phyloP scores from a whole-genome alignment of 2,329 filamentous ascomycete genomes.

The Pestalotiopsis sp. region DNA sequence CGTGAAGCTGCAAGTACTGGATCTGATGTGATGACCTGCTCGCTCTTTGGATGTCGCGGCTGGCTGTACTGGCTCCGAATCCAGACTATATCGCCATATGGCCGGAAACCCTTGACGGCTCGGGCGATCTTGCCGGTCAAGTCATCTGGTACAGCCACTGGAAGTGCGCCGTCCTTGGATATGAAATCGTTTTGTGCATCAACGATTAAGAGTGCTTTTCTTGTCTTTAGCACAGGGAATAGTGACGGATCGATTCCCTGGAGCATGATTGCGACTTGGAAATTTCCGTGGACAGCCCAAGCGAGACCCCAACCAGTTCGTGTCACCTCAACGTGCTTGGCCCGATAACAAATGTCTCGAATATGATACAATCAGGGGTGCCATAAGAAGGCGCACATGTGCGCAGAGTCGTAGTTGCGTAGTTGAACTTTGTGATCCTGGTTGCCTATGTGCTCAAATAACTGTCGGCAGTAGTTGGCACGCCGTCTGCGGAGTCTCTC shows the following conservation, averaged over 20 bases:
- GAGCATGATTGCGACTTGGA: neutral
- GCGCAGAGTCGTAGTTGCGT: neutral
- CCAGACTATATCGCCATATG: conserved; percentile 78
- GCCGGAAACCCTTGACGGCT: conserved; percentile 74
- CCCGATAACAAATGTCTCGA: neutral
- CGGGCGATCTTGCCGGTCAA: conserved; percentile 69
- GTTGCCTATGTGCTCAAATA: neutral
- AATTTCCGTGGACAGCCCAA: neutral
- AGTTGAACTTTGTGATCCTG: neutral
- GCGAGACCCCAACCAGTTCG: neutral
- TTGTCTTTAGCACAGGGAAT: conserved; percentile 59
- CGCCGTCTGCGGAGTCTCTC: neutral
- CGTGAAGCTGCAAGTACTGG: conserved; percentile 16
- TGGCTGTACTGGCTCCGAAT: conserved; percentile 74
- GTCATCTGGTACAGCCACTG: conserved; percentile 63
- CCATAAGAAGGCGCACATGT: neutral
- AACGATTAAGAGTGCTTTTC: conserved; percentile 76
- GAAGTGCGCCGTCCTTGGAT: conserved; percentile 66
- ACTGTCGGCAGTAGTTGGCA: neutral
- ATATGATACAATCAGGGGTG: neutral
- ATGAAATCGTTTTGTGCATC: conserved; percentile 94
- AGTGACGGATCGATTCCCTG: conserved; percentile 52
- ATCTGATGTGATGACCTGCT: conserved; percentile 51
- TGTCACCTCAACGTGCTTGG: neutral
- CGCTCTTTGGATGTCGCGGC: conserved; percentile 59